A percentile compares a stretch with the other conserved stretches of the same genome.
Conservation (phyloP, 495 filamentous ascomycete species). For the Aspergillus haitiensis region DNA sequence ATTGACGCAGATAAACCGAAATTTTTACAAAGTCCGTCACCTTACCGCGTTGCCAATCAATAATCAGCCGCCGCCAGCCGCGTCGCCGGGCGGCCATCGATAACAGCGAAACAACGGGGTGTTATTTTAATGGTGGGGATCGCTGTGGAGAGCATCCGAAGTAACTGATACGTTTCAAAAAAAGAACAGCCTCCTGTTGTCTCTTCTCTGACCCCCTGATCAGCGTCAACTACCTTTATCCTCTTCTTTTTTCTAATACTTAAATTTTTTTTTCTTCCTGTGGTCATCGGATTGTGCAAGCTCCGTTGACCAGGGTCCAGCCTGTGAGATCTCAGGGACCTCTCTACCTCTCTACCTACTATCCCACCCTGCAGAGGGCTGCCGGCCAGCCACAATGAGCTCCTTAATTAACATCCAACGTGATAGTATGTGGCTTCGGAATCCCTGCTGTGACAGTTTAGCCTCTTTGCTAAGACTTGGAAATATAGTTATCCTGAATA, state of each 20-base stretch:
- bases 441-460: neutral
- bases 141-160: conserved; percentile 9
- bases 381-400: conserved; percentile 47
- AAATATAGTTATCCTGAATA: conserved; percentile 56
- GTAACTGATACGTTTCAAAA: conserved; percentile 31
- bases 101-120: neutral
- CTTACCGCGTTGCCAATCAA: neutral
- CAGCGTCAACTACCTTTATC: neutral
- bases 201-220: conserved; percentile 11
- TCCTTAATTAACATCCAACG: conserved; percentile 54
- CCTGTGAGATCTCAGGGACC: neutral
- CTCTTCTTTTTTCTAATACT: conserved; percentile 6
- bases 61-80: neutral
- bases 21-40: neutral
- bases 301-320: neutral
- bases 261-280: neutral
- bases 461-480: conserved; percentile 1
- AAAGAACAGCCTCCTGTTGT: conserved; percentile 13
- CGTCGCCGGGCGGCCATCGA: too few relatives aligned
- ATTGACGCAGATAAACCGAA: too few relatives aligned
- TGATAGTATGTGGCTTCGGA: conserved; percentile 42
- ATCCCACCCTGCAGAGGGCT: conserved; percentile 32
- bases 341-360: neutral
- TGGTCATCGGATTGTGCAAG: neutral
- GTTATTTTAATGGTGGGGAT: conserved; percentile 2